Percentiles rank a stretch among this genome's conserved stretches.
These are phyloP conservation scores for Gossypium rotundifolium DNA, from an alignment of 345 rosid genomes.

Conservation along the genomic window DNA sequence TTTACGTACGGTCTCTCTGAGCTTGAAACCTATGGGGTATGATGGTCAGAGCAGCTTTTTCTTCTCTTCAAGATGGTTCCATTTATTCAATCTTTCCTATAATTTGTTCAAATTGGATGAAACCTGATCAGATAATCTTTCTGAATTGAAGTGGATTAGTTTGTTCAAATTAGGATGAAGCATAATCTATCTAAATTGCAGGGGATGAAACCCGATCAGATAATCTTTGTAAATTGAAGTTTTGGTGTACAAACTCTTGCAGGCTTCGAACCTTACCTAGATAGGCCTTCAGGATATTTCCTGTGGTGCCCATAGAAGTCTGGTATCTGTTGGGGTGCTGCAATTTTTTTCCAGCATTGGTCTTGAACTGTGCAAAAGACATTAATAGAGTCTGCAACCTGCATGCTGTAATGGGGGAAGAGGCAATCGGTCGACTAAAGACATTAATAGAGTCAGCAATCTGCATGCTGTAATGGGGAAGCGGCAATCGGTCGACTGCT, in stretches of 20 bases:
- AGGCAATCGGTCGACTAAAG: not conserved
- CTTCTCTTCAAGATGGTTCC: not conserved
- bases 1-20: conserved; percentile 11
- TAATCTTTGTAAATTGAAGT: too few relatives aligned
- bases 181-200: too few relatives aligned
- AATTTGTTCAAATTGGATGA: not conserved
- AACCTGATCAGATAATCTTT: too few relatives aligned
- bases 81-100: not conserved
- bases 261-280: too few relatives aligned
- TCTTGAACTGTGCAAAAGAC: not conserved
- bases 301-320: too few relatives aligned
- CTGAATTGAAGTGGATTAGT: too few relatives aligned
- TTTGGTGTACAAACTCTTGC: too few relatives aligned
- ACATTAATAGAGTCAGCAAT: not conserved
- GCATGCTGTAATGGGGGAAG: not conserved
- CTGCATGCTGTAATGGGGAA: not conserved
- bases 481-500: not conserved
- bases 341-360: not conserved
- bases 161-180: not conserved
- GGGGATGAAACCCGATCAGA: too few relatives aligned
- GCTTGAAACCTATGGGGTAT: conserved; percentile 9
- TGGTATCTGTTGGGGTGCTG: not conserved
- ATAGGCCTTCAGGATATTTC: too few relatives aligned
- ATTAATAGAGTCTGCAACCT: not conserved
- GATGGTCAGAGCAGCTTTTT: not conserved